Conservation (phyloP, 2,329 filamentous ascomycete species). For the Trichophyton simii region DNA sequence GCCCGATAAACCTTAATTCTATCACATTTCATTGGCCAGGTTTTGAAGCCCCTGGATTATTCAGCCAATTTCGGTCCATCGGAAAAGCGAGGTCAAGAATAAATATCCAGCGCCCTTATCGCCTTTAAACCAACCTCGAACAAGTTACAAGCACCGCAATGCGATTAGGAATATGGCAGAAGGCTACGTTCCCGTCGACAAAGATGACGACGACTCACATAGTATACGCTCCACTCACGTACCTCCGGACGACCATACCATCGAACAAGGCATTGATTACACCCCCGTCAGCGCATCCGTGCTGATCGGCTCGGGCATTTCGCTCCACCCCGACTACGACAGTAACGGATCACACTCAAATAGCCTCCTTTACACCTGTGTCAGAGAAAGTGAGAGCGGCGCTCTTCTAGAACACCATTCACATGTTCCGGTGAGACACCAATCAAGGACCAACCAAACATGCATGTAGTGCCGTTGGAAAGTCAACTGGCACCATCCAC, state of each 20-base stretch:
- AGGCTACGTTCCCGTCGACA: conserved; percentile 13
- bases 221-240: background rate
- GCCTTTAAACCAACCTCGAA: background rate
- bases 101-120: background rate
- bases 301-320: background rate
- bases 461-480: background rate
- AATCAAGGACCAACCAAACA: background rate
- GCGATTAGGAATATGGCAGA: conserved; percentile 8
- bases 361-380: background rate
- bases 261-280: background rate
- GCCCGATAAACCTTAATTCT: background rate
- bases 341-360: background rate
- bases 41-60: background rate
- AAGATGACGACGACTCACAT: conserved; percentile 11
- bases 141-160: background rate
- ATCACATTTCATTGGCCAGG: background rate
- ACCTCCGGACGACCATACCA: background rate
- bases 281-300: background rate
- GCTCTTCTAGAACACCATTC: background rate
- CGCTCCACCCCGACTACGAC: background rate
- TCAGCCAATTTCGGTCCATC: background rate
- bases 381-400: background rate
- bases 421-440: background rate
- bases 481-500: background rate
- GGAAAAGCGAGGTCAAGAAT: background rate